Evolutionary conservation across 768 basidiomycete species (phyloP), one percentile per base, ranked within the genome.

Genomic region (Tylopilus vinaceipallidus): DNA sequence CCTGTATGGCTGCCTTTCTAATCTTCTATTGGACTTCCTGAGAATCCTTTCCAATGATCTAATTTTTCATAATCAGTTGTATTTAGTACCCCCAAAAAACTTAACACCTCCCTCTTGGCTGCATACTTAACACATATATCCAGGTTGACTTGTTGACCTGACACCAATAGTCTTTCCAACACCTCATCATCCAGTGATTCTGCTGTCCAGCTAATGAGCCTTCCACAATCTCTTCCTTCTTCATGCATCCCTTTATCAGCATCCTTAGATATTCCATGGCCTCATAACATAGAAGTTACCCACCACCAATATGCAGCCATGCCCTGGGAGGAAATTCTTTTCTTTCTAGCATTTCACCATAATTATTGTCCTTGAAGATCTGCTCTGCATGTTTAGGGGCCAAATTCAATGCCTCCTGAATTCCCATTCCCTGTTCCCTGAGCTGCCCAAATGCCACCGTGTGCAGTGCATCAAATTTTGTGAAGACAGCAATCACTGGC

Each of bases 401-500:
- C 24, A 36, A 43, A 11, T 30, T 13, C 8, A 19, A 1, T 27
- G 48, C 48, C 23, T 49, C 41, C 16, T 17, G 16, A 22, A n/a
- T 12, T 26, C 50, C 37, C 52, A 11, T 20, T 53, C 59, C 12
- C 57, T 39, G 19, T 43, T 33, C 35, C 40, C 14, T 9, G 3
- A 61, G 48, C 23, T 44, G 7, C 12, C 54, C 32, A 32, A 54
- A 66, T 43, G 61, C 61, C 39, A 55, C 42, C 26, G n/a, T 33
- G 32, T 63, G 44, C 11, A 71, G 42, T 20, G 56, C 64, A 50
- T 74, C 73, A 34, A 66, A 66, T 44, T 73, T 29, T 29, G 27
- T 29, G 27, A 29, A 29, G 27, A 29, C 12, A 12, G 27, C 27
- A 6, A 29, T 29, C 2, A 74, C 66, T 5, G 73, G 73, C 19